Evolutionary conservation across 768 basidiomycete species (phyloP).

Genomic region (Lepiota venenata): DNA sequence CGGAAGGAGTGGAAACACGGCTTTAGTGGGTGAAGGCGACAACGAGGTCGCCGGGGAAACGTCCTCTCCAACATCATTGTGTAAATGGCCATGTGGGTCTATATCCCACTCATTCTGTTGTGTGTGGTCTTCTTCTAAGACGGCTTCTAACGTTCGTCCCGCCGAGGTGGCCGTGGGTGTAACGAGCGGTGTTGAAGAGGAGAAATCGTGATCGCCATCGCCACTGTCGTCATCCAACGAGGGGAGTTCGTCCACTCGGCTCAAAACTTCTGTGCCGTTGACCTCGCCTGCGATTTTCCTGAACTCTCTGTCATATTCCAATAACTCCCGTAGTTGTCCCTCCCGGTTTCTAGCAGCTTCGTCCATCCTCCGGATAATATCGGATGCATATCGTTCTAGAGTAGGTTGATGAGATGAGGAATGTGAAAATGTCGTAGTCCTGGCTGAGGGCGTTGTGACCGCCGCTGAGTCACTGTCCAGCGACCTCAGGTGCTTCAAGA

Average conservation of each 20-base stretch:
- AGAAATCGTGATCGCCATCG: conserved; percentile 38
- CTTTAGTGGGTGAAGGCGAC: conserved; percentile 45
- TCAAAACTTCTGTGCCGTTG: conserved; percentile 71
- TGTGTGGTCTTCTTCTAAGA: conserved; percentile 4
- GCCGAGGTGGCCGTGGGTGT: conserved; percentile 3
- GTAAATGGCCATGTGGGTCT: conserved; percentile 10
- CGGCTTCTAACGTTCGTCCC: not conserved
- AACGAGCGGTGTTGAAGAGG: conserved; percentile 23
- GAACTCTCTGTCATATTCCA: conserved; percentile 79
- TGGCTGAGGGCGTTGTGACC: not conserved
- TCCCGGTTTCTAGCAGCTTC: conserved; percentile 76
- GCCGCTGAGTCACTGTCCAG: conserved; percentile 56
- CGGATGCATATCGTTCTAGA: conserved; percentile 70
- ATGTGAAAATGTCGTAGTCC: not conserved
- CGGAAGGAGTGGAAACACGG: conserved; percentile 43
- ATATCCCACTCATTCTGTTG: conserved; percentile 10
- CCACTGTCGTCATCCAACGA: conserved; percentile 44
- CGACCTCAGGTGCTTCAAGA: conserved; percentile 66
- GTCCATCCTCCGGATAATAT: conserved; percentile 75
- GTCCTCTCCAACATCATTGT: conserved; percentile 4
- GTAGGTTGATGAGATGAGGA: conserved; percentile 35
- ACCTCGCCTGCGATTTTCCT: conserved; percentile 73
- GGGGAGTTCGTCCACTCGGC: conserved; percentile 53
- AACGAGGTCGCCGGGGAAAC: conserved; percentile 6
- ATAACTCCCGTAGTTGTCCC: conserved; percentile 73